These are phyloP conservation scores for Aristolochia californica DNA, from an alignment of 164 flowering plant genomes.

Conservation along the genomic window DNA sequence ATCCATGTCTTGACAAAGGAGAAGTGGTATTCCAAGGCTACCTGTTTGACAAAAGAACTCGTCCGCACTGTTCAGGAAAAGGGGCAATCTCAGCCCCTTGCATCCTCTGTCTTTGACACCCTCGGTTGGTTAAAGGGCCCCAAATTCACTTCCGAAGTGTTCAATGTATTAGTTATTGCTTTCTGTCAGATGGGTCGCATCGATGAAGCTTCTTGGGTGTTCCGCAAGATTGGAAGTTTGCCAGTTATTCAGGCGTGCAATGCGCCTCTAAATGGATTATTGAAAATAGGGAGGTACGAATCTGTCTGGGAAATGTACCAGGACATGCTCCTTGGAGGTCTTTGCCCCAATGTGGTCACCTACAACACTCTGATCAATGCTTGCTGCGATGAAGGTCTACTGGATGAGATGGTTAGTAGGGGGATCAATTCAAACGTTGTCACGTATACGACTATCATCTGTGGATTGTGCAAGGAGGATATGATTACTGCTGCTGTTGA, in stretches of 20 bases:
- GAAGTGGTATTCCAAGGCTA: slow-evolving; percentile 29
- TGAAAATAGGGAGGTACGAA: slow-evolving; percentile 29
- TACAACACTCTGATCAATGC: slow-evolving; percentile 56
- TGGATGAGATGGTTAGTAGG: slow-evolving; percentile 45
- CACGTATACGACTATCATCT: slow-evolving; percentile 49
- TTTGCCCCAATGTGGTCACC: slow-evolving; percentile 34
- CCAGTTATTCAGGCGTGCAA: slow-evolving; percentile 49
- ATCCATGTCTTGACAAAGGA: slow-evolving; percentile 34
- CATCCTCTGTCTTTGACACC: slow-evolving; percentile 23
- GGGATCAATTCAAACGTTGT: slow-evolving; percentile 46
- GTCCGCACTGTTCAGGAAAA: slow-evolving; percentile 24
- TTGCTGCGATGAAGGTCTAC: slow-evolving; percentile 39
- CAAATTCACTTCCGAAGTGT: slow-evolving; percentile 25
- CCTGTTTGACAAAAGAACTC: slow-evolving; percentile 51
- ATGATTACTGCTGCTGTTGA: slow-evolving; percentile 35
- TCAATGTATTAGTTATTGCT: slow-evolving; percentile 39
- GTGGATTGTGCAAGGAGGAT: slow-evolving; percentile 38
- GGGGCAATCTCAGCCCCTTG: slow-evolving; percentile 22
- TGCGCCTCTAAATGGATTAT: slow-evolving; percentile 44
- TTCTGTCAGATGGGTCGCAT: slow-evolving; percentile 50
- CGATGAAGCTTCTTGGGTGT: slow-evolving; percentile 65
- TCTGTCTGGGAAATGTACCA: slow-evolving; percentile 42
- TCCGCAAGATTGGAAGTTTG: slow-evolving; percentile 23
- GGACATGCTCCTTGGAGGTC: slow-evolving; percentile 36
- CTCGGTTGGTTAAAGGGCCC: slow-evolving; percentile 21